Evolutionary conservation across 129 eudicot genomes (phyloP), one percentile per base, ranked within the genome.

Genomic region (Helianthus tuberosus): DNA sequence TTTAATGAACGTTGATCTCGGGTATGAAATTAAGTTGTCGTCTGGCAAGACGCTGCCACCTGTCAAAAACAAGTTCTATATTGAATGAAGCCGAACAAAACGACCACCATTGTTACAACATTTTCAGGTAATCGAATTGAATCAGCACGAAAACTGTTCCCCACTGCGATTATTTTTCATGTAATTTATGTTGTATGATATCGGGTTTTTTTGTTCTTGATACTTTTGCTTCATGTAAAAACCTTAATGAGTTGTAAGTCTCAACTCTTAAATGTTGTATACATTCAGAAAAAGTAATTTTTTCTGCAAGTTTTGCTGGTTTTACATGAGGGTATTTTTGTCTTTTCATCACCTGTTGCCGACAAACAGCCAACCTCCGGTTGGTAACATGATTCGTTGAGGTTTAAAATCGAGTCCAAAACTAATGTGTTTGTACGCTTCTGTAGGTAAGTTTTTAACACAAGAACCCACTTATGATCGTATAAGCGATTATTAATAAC

Each of bases 1-100:
- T 72, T 78, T 95, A 68, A 80, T 95, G 89, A 96, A 91, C 36
- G 97, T 89, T 73, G 96, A 91, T 74, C 85, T 95, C 38, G 80
- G 66, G 57, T 83, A 86, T 48, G 86, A 84, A 78, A 64, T 95
- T 38, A 80, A 59, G 66, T 73, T 38, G 64, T 68, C 84, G 13
- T 89, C 95, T 54, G 97, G 95, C 63, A 73, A 76, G 57, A 80
- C 15, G 25, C 78, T 86, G 46, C 79, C 88, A 20, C 84, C 76
- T 29, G 69, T 84, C 73, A 84, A 23, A 43, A 89, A 89, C 57
- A 89, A 85, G 87, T 95, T 83, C 39, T 89, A 75, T 79, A 91
- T 94, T 15, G 99, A 94, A 77, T 94, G 87, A 88, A 80, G 67
- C 53, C 44, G 2, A 10, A 53, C 60, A 44, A 52, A 44, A 49